Percentiles rank a stretch among this genome's conserved stretches.
phyloP scores from a whole-genome alignment of 768 basidiomycete species.

The Lentinula raphanica region DNA sequence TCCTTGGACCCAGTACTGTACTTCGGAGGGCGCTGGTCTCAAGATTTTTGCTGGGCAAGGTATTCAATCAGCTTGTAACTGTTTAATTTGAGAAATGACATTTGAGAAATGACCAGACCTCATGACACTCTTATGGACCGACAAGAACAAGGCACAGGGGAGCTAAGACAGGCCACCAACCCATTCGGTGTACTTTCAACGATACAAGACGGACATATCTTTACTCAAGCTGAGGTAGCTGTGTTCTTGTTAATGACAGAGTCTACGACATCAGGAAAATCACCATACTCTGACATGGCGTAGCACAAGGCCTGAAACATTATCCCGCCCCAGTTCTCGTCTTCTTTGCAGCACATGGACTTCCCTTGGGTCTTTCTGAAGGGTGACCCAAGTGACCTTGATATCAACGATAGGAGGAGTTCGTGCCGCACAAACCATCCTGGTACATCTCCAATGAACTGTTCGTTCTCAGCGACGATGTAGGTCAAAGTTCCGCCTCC shows the following conservation, averaged over 20 bases:
- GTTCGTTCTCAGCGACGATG: conserved; percentile 34
- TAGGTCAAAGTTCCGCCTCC: conserved; percentile 49
- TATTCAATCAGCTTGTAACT: background rate
- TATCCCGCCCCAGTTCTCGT: conserved; percentile 11
- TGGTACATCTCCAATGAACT: conserved; percentile 46
- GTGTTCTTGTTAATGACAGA: conserved; percentile 10
- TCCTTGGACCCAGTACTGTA: background rate
- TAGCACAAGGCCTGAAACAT: conserved; percentile 13
- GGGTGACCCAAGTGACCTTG: conserved; percentile 42
- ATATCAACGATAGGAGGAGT: conserved; percentile 38
- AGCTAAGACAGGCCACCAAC: background rate
- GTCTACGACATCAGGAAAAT: background rate
- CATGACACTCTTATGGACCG: background rate
- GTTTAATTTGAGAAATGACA: too few relatives aligned
- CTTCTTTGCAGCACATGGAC: conserved; percentile 13
- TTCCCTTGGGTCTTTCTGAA: conserved; percentile 18
- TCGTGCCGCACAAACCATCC: conserved; percentile 46
- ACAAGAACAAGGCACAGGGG: background rate
- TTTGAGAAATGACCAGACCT: too few relatives aligned
- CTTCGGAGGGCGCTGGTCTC: background rate
- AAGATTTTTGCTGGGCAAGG: background rate
- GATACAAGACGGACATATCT: background rate
- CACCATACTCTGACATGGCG: conserved; percentile 17
- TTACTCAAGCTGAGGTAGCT: background rate
- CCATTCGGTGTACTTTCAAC: background rate